Conservation (phyloP, 257 asterid genomes). For the Jaltomata sinuosa region DNA sequence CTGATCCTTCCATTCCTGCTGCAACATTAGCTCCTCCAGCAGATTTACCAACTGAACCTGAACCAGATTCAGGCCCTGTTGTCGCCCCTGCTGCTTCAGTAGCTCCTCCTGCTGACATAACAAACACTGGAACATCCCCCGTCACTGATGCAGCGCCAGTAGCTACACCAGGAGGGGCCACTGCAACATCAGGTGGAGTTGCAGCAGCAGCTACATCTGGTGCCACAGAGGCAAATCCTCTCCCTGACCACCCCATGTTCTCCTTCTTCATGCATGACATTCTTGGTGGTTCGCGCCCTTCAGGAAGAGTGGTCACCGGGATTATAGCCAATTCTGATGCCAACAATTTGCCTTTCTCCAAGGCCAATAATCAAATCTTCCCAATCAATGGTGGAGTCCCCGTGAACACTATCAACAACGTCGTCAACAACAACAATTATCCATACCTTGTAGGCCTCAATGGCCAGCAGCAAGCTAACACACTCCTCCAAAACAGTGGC, state of each 20-base stretch:
- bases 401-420: slow-evolving; percentile 55
- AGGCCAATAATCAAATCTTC: slow-evolving; percentile 55
- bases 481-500: slow-evolving; percentile 37
- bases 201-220: slow-evolving; percentile 1
- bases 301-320: slow-evolving; percentile 76
- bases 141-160: slow-evolving; percentile 9
- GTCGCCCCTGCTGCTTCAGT: slow-evolving; percentile 1
- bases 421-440: slow-evolving; percentile 60
- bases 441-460: slow-evolving; percentile 76
- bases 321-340: slow-evolving; percentile 55
- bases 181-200: neutral
- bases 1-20: neutral
- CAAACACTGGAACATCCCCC: slow-evolving; percentile 7
- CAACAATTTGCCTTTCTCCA: slow-evolving; percentile 74
- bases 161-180: slow-evolving; percentile 10
- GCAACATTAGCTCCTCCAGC: neutral
- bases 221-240: neutral
- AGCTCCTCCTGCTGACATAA: slow-evolving; percentile 12
- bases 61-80: neutral
- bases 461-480: slow-evolving; percentile 37
- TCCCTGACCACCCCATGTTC: slow-evolving; percentile 21
- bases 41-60: neutral
- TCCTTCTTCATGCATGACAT: slow-evolving; percentile 74
- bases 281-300: slow-evolving; percentile 67
- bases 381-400: slow-evolving; percentile 88